Base-by-base conservation (phyloP, 192 early-diverging fungal species). In the Coemansia sp. region DNA sequence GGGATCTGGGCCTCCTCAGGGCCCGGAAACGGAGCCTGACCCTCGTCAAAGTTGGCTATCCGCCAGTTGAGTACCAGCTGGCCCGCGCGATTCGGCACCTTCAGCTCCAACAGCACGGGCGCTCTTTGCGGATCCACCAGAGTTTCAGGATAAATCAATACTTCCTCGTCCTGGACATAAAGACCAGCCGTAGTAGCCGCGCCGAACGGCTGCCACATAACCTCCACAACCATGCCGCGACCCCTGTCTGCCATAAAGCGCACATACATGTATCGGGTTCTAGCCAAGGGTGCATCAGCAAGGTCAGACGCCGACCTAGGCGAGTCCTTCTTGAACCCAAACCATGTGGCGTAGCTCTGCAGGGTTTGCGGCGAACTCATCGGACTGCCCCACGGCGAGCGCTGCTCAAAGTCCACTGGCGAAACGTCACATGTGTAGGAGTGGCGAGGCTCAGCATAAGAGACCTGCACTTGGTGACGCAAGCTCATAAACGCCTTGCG, bases 31-130 rank as follows among this genome's bases (percentile, higher is more conserved):
- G 82, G 82, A 12, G 82, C 82, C 57, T 74, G 78, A n/a, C 82
- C 78, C 71, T 84, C 82, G 68, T 84, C 82, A 65, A 84, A 74
- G 66, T 72, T 84, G 13, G 82, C 78, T 41, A 84, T 44, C 5
- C 82, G 77, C 82, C 82, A 84, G 31, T 79, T 84, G 61, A 76
- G 52, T 31, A 74, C 70, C 50, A 84, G 44, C 29, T 71, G 65
- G 3, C 82, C 82, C 0, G 74, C 52, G 3, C 70, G 73, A 44
- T 84, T 79, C 3, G 82, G 82, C 15, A 72, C 71, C 58, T 84
- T 75, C 31, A 84, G 67, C 55, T 84, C 82, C 27, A 84, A 27
- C 60, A 84, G 33, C 22, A 84, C 72, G 0, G 82, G 82, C 0
- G 78, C 82, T n/a, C 82, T 78, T 50, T 80, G 78, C 11, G 82